Conservation (phyloP, 108 stramenopile species). For the Fragilaria radians region DNA sequence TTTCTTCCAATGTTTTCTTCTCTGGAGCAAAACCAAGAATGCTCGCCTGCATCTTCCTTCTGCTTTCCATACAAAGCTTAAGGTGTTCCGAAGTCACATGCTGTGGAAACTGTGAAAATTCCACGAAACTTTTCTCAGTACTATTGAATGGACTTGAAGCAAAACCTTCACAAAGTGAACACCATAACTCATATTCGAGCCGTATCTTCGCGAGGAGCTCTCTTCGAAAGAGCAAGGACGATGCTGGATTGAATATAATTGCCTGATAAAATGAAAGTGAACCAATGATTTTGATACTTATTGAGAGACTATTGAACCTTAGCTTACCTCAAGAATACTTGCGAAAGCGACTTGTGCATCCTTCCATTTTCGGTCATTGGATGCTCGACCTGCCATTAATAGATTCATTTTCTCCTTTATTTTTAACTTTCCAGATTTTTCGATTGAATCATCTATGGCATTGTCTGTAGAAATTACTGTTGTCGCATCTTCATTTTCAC, state of each 20-base stretch:
- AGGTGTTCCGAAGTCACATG: slow-evolving; percentile 36
- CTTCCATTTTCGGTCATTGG: slow-evolving; percentile 81
- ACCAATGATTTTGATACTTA: neutral
- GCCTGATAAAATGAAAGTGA: slow-evolving; percentile 19
- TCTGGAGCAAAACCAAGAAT: slow-evolving; percentile 66
- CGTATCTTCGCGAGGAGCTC: slow-evolving; percentile 58
- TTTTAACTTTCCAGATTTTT: slow-evolving; percentile 16
- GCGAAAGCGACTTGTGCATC: slow-evolving; percentile 78
- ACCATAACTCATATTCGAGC: slow-evolving; percentile 76
- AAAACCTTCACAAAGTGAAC: slow-evolving; percentile 77
- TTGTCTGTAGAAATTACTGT: neutral
- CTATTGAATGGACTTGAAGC: slow-evolving; percentile 38
- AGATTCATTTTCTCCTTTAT: slow-evolving; percentile 35
- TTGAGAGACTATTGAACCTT: neutral
- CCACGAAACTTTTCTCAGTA: slow-evolving; percentile 1
- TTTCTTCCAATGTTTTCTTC: slow-evolving; percentile 22
- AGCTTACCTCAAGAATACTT: slow-evolving; percentile 44
- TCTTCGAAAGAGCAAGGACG: slow-evolving; percentile 47
- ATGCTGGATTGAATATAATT: slow-evolving; percentile 42
- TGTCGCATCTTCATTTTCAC: slow-evolving; percentile 9
- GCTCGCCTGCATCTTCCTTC: slow-evolving; percentile 57
- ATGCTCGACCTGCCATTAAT: slow-evolving; percentile 45
- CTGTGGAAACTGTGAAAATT: slow-evolving; percentile 26
- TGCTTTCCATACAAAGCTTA: slow-evolving; percentile 32
- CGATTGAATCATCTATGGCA: slow-evolving; percentile 14